These are phyloP conservation scores for Gossypium ekmanianum DNA, from an alignment of 345 rosid species.

Conservation along the genomic window DNA sequence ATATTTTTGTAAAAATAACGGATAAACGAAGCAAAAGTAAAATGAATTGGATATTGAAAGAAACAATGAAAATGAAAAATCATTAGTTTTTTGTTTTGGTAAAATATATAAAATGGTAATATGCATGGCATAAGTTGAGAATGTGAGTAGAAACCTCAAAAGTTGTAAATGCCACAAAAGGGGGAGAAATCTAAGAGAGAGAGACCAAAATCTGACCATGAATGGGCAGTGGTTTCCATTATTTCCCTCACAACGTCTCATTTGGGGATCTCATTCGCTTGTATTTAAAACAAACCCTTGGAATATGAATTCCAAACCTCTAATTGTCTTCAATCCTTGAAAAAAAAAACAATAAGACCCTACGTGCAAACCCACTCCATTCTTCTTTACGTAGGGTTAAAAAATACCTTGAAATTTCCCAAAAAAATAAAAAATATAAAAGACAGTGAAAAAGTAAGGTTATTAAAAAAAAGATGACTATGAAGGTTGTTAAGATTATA, in stretches of 20 bases:
- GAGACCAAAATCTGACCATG: background rate
- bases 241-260: slow-evolving; percentile 24
- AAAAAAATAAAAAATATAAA: background rate
- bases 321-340: background rate
- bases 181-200: background rate
- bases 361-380: slow-evolving; percentile 3
- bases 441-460: background rate
- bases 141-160: background rate
- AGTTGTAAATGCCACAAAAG: background rate
- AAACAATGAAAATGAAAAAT: too few species aligned
- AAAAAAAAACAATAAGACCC: background rate
- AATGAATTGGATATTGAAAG: too few species aligned
- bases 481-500: slow-evolving; percentile 1
- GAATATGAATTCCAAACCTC: background rate
- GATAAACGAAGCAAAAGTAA: too few species aligned
- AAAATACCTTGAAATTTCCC: background rate
- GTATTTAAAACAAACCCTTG: background rate
- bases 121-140: too few species aligned
- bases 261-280: background rate
- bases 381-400: slow-evolving; percentile 1
- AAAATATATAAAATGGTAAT: too few species aligned
- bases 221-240: slow-evolving; percentile 21
- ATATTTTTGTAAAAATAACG: too few species aligned
- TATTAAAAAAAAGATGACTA: background rate
- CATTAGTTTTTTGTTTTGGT: too few species aligned